Conservation (phyloP, 2,329 filamentous ascomycete genomes). For the Paecilomyces sp. region DNA sequence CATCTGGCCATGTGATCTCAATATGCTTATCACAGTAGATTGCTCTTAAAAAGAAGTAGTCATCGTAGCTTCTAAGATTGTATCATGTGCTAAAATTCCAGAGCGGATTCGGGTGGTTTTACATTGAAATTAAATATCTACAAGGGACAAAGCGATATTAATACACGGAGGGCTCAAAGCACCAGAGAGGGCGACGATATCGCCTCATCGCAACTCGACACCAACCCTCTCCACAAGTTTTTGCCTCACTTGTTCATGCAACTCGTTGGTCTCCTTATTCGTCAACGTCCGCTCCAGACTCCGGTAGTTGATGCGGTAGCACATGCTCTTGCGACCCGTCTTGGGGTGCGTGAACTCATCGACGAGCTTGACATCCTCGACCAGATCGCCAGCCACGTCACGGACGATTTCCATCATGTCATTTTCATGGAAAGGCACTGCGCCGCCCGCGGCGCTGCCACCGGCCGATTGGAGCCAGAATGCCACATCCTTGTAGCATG, state of each 20-base stretch:
- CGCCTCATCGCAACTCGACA: constrained; percentile 65
- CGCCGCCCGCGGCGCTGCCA: constrained; percentile 29
- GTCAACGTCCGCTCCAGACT: constrained; percentile 87
- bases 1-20: background rate
- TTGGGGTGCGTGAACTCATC: constrained; percentile 88
- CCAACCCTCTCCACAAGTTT: constrained; percentile 64
- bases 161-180: background rate
- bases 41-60: background rate
- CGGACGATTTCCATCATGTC: constrained; percentile 95
- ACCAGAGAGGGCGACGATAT: background rate
- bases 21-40: background rate
- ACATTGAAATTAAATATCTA: background rate
- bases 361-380: constrained; percentile 78
- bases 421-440: constrained; percentile 71
- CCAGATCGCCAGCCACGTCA: constrained; percentile 69
- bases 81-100: background rate
- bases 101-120: background rate
- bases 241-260: constrained; percentile 63
- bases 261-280: constrained; percentile 67
- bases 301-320: constrained; percentile 89
- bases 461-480: constrained; percentile 67
- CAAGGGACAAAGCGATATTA: background rate
- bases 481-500: constrained; percentile 83
- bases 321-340: constrained; percentile 74
- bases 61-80: background rate